Conservation (phyloP, 306 rosid genomes). For the Rosa rugosa region DNA sequence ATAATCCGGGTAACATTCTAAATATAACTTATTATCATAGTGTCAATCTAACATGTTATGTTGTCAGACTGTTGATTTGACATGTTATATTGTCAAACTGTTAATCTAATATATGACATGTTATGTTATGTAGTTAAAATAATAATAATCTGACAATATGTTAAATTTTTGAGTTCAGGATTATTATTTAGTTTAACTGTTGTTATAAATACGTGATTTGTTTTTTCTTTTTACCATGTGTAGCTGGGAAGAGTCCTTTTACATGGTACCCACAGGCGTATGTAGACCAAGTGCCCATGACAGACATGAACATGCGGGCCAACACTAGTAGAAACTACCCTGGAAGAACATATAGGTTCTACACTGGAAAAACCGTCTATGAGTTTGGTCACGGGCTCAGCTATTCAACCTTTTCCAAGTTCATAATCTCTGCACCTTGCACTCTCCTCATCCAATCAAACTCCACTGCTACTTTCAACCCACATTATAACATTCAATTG, state of each 20-base stretch:
- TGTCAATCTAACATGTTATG: not conserved
- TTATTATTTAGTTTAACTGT: not conserved
- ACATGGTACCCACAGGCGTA: conserved; percentile 78
- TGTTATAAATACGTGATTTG: not conserved
- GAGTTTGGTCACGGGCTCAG: conserved; percentile 69
- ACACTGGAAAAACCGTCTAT: conserved; percentile 51
- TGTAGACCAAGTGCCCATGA: conserved; percentile 65
- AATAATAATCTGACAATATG: too few relatives aligned
- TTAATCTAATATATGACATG: not conserved
- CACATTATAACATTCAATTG: conserved; percentile 7
- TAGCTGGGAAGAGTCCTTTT: conserved; percentile 69
- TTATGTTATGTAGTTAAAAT: too few relatives aligned
- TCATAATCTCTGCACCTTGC: conserved; percentile 47
- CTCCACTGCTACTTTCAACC: conserved; percentile 21
- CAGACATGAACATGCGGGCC: conserved; percentile 82
- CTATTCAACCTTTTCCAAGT: conserved; percentile 55
- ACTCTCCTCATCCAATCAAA: conserved; percentile 34
- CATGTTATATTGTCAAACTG: not conserved
- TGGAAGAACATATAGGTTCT: conserved; percentile 73
- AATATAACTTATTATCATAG: not conserved
- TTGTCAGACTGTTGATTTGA: not conserved
- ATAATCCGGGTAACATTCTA: conserved; percentile 46
- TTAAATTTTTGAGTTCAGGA: too few relatives aligned
- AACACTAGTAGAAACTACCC: conserved; percentile 52
- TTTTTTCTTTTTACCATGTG: not conserved